Conservation (phyloP, 2,329 filamentous ascomycete species). For the Alternaria ventricosa region DNA sequence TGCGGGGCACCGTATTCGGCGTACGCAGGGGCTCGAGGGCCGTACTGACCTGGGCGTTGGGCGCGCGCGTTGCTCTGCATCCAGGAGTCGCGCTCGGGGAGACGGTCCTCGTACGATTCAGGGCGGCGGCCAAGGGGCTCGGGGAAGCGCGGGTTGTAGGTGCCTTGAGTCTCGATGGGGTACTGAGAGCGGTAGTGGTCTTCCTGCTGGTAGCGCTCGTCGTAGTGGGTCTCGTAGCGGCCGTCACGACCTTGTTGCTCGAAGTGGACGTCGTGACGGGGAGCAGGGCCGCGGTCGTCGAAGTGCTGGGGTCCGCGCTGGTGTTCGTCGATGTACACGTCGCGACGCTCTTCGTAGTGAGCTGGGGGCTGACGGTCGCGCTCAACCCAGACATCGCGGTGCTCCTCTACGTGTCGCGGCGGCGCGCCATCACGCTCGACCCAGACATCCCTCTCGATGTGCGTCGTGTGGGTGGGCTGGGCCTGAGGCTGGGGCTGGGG, state of each 20-base stretch:
- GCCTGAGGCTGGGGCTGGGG: neutral
- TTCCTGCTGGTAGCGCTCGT: constrained; percentile 31
- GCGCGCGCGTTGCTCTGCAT: constrained; percentile 37
- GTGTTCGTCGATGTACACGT: constrained; percentile 33
- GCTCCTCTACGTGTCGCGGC: constrained; percentile 34
- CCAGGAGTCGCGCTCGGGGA: constrained; percentile 45
- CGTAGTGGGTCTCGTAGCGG: constrained; percentile 24
- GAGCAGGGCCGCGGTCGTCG: constrained; percentile 33
- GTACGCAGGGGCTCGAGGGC: constrained; percentile 31
- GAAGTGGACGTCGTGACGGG: constrained; percentile 28
- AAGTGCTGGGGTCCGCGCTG: constrained; percentile 27
- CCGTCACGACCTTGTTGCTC: constrained; percentile 22
- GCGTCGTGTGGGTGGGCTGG: constrained; percentile 23
- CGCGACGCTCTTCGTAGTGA: constrained; percentile 33
- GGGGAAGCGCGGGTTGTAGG: constrained; percentile 17
- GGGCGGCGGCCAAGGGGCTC: constrained; percentile 40
- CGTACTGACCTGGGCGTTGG: constrained; percentile 20
- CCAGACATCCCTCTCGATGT: constrained; percentile 38
- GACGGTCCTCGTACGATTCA: constrained; percentile 45
- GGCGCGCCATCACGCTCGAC: constrained; percentile 36
- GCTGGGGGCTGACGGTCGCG: constrained; percentile 32
- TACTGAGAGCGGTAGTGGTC: constrained; percentile 27
- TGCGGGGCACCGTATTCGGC: constrained; percentile 42
- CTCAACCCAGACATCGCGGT: constrained; percentile 39
- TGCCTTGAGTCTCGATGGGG: constrained; percentile 20